A percentile compares a stretch with the other conserved stretches of the same genome.
phyloP scores from a whole-genome alignment of 129 eudicot species.

The Arctium lappa region DNA sequence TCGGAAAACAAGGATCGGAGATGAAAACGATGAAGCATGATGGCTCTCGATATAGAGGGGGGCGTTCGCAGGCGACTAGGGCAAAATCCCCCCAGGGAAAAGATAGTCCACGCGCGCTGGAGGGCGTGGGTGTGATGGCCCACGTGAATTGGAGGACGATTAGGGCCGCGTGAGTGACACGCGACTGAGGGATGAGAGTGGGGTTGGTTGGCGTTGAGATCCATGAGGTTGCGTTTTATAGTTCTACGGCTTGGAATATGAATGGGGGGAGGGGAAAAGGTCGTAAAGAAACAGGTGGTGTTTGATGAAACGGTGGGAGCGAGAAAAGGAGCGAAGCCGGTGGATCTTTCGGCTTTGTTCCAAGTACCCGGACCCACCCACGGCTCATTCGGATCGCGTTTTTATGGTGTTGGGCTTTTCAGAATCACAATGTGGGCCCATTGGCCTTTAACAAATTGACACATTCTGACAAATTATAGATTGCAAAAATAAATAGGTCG shows the following conservation, averaged over 20 bases:
- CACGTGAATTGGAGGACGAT: neutral
- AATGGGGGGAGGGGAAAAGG: slow-evolving; percentile 10
- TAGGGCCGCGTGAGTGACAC: slow-evolving; percentile 1
- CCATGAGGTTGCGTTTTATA: slow-evolving; percentile 31
- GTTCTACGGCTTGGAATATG: slow-evolving; percentile 24
- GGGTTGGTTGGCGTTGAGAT: slow-evolving; percentile 19
- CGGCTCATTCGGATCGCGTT: neutral
- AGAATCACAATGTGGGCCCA: neutral
- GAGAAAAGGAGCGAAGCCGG: slow-evolving; percentile 21
- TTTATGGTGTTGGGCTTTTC: neutral
- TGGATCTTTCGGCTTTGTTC: neutral
- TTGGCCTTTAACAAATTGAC: neutral
- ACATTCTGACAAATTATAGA: too few species aligned
- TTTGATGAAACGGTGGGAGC: slow-evolving; percentile 26
- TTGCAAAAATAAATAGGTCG: neutral
- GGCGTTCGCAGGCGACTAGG: slow-evolving; percentile 48
- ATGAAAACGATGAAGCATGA: slow-evolving; percentile 35
- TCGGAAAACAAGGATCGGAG: slow-evolving; percentile 40
- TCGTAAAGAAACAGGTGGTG: slow-evolving; percentile 24
- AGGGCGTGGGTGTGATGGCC: slow-evolving; percentile 19
- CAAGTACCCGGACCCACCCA: neutral
- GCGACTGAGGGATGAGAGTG: slow-evolving; percentile 11
- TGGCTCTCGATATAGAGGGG: slow-evolving; percentile 35
- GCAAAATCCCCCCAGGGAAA: slow-evolving; percentile 11
- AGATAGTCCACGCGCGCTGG: slow-evolving; percentile 28